phyloP scores from a whole-genome alignment of 2,329 filamentous ascomycete genomes.

The Botrytis tulipae region DNA sequence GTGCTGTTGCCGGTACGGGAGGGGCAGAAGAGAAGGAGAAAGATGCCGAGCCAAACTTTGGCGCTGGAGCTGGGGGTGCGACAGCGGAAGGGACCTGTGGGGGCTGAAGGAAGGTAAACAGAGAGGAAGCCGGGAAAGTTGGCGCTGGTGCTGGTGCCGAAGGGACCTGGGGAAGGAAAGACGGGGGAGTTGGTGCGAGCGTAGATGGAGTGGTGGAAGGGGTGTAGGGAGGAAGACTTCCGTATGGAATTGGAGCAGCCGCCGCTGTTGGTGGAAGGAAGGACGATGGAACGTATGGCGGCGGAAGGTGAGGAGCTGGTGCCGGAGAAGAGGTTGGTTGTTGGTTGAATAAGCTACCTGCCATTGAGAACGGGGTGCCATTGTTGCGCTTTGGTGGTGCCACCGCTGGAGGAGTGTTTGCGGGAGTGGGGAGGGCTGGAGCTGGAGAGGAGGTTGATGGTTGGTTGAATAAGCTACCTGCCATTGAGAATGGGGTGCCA shows the following conservation, averaged over 20 bases:
- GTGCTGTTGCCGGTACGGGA: not conserved
- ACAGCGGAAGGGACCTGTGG: too few species aligned
- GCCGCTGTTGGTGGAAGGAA: not conserved
- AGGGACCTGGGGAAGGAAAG: not conserved
- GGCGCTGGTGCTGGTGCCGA: not conserved
- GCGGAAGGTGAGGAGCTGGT: not conserved
- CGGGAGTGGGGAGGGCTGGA: not conserved
- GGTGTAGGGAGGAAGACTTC: not conserved
- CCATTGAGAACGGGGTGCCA: not conserved
- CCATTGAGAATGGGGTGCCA: not conserved
- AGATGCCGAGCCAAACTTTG: not conserved
- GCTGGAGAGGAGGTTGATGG: too few species aligned
- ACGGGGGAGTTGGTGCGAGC: not conserved
- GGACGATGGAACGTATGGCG: not conserved
- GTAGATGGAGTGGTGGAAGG: not conserved
- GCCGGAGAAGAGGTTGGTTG: not conserved
- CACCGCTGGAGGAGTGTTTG: not conserved
- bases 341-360: not conserved
- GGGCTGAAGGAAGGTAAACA: not conserved
- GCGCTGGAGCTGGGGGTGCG: not conserved
- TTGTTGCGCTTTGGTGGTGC: not conserved
- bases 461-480: not conserved
- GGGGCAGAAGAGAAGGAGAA: not conserved
- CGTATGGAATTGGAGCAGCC: not conserved
- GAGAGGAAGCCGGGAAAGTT: not conserved